Conservation (phyloP, 805 yeast species). For the Metschnikowia henanensis region DNA sequence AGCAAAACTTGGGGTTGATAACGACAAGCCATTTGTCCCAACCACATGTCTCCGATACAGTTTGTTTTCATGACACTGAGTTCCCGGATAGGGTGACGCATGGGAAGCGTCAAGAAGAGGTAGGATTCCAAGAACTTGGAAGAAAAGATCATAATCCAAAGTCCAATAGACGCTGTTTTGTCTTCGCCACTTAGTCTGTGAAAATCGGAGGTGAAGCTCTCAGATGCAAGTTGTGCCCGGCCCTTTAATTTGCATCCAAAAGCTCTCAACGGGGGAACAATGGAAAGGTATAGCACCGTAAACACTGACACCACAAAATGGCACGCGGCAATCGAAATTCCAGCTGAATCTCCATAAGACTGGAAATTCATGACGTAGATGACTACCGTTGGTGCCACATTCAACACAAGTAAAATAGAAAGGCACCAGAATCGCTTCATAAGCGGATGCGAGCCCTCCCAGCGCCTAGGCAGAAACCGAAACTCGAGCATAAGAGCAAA, state of each 20-base stretch:
- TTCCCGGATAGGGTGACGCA: conserved; percentile 79
- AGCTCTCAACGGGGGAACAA: conserved; percentile 59
- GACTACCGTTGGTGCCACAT: conserved; percentile 51
- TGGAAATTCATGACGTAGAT: conserved; percentile 38
- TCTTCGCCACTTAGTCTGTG: conserved; percentile 53
- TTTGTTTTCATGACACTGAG: conserved; percentile 54
- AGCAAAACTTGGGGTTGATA: conserved; percentile 59
- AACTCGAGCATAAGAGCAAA: conserved; percentile 57
- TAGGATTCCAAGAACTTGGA: conserved; percentile 86
- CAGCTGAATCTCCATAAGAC: conserved; percentile 22
- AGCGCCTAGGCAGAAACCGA: conserved; percentile 65
- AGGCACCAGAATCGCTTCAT: conserved; percentile 46
- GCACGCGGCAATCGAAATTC: conserved; percentile 46
- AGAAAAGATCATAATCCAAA: conserved; percentile 67
- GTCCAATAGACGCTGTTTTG: conserved; percentile 59
- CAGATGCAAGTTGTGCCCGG: conserved; percentile 38
- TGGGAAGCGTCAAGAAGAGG: conserved; percentile 81
- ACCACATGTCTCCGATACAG: conserved; percentile 60
- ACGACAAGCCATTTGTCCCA: conserved; percentile 54
- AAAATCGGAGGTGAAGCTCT: conserved; percentile 57
- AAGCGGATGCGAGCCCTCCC: conserved; percentile 71
- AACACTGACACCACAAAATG: conserved; percentile 58
- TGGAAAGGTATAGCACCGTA: conserved; percentile 55
- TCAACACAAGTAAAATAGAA: conserved; percentile 41
- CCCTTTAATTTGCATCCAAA: conserved; percentile 36